These are phyloP conservation scores for Dactylis glomerata DNA, from an alignment of 176 grass and related monocot species.

Conservation along the genomic window DNA sequence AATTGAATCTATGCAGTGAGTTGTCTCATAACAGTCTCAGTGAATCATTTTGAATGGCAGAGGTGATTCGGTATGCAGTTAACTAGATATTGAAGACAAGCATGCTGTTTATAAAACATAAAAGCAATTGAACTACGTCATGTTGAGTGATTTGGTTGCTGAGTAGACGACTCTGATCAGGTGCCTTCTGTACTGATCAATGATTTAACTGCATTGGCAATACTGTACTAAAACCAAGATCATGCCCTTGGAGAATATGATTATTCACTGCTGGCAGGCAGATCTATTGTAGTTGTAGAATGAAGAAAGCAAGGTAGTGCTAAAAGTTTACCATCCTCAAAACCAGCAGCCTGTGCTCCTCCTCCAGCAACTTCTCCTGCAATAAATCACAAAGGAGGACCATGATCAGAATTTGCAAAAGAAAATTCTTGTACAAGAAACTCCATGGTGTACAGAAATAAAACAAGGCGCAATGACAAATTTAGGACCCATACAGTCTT, in stretches of 20 bases:
- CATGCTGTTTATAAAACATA: neutral
- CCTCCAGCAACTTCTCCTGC: conserved; percentile 75
- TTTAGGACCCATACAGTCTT: conserved; percentile 51
- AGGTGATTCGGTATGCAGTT: neutral
- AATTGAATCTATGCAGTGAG: neutral
- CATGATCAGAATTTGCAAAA: neutral
- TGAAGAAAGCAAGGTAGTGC: neutral
- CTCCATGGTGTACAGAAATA: neutral
- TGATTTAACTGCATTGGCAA: neutral
- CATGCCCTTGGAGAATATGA: neutral
- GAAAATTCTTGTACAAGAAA: neutral
- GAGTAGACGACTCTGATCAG: neutral
- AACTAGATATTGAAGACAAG: neutral
- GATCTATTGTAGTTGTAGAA: neutral
- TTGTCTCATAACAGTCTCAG: neutral
- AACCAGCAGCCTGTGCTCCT: conserved; percentile 73
- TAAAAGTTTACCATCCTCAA: conserved; percentile 61
- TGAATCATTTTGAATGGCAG: neutral
- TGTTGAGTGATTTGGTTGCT: neutral
- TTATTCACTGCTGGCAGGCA: neutral
- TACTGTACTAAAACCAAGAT: neutral
- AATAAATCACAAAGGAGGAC: neutral
- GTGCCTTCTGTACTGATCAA: neutral
- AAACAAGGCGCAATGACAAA: neutral
- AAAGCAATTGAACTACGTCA: neutral